Evolutionary conservation across 352 stramenopile genomes (phyloP).

Genomic region (Globisporangium apiculatum): DNA sequence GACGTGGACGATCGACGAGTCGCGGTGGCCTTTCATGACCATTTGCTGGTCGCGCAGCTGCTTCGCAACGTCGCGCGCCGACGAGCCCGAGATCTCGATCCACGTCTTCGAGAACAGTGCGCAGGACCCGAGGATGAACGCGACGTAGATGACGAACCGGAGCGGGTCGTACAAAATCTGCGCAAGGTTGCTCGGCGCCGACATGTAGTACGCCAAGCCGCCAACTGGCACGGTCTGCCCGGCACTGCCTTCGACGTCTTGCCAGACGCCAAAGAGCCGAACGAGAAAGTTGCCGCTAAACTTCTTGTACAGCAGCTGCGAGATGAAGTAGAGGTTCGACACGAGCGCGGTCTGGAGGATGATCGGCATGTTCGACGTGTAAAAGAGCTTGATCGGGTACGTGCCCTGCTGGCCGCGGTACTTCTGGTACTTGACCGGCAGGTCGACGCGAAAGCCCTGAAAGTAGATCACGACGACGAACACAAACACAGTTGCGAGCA

Average conservation of each 20-base stretch:
- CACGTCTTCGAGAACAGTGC: conserved; percentile 99
- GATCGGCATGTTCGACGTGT: conserved; percentile 99
- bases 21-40: conserved; percentile 99
- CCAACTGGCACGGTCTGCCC: conserved; percentile 95
- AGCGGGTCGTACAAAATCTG: conserved; percentile 99
- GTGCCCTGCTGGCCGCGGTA: conserved; percentile 98
- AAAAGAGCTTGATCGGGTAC: conserved; percentile 99
- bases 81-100: conserved; percentile 99
- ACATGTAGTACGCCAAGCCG: conserved; percentile 98
- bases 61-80: conserved; percentile 96
- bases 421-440: conserved; percentile 98
- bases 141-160: conserved; percentile 98
- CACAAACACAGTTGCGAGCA: conserved; percentile 97
- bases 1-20: conserved; percentile 96
- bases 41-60: conserved; percentile 99
- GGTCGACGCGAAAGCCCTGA: conserved; percentile 94
- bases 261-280: conserved; percentile 96
- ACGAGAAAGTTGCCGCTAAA: conserved; percentile 98
- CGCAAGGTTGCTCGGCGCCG: conserved; percentile 90
- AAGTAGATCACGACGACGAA: conserved; percentile 99
- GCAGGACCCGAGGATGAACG: conserved; percentile 98
- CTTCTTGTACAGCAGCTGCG: conserved; percentile 98
- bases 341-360: conserved; percentile 98
- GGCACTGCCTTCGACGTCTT: conserved; percentile 92
- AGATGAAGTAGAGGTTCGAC: conserved; percentile 99